Evolutionary conservation across 306 rosid species (phyloP), one percentile per base, ranked within the genome.

Genomic region (Castanea crenata): DNA sequence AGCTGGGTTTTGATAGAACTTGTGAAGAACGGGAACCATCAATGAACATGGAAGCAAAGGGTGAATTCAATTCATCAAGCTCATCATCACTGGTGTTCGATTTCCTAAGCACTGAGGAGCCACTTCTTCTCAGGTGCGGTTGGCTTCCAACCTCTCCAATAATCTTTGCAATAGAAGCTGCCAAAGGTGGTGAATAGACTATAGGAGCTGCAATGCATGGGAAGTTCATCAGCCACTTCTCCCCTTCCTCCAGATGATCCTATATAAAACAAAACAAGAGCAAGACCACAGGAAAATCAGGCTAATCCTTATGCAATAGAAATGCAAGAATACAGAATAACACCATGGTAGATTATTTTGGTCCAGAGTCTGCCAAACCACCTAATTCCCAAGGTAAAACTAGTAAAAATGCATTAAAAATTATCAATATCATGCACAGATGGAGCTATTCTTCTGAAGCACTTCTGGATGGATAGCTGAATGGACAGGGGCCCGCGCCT

Each of bases 1-100:
- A 82, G 75, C 81, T 67, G 68, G 74, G 80, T 79, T 80, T 95
- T 6, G 83, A 57, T 19, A 89, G 81, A 70, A 79, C 81, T 10
- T 87, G 76, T 5, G 87, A 75, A 72, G 88, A 83, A 13, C 57
- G 49, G 55, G 91, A 64, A 35, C 85, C 87, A 57, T 77, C 81
- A 2, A 67, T 77, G n/a, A 90, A 54, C 77, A 93, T 86, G 3
- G 87, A 85, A 59, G 94, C 88, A 77, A 95, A 85, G 63, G 99
- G 99, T 11, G 95, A 91, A 32, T 84, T 88, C 71, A 95, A 74
- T 74, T 95, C 98, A 63, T 95, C 99, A 1, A 95, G 96, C 77
- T 95, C 99, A 55, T 95, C 99, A 77, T 93, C 99, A 67, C 99
- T 95, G 76, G 94, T 91, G 88, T 93, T 82, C 1, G 99, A 90